These are phyloP conservation scores for Phytopythium ostracodes DNA, from an alignment of 352 stramenopile species.

Conservation along the genomic window DNA sequence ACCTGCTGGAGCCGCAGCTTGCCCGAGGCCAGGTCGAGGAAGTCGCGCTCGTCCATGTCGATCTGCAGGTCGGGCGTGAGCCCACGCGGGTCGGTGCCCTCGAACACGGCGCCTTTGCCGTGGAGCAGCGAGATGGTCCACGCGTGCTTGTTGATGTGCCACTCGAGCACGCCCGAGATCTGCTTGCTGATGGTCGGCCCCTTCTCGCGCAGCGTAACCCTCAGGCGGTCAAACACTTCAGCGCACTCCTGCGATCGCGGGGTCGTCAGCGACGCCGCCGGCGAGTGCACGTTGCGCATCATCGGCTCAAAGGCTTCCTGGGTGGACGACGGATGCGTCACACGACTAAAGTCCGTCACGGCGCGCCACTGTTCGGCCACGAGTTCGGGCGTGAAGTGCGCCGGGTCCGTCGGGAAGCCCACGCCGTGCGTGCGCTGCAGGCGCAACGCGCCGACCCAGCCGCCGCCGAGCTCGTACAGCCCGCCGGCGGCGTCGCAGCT, in stretches of 20 bases:
- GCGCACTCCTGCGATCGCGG: slow-evolving; percentile 47
- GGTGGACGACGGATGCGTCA: slow-evolving; percentile 63
- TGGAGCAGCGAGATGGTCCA: slow-evolving; percentile 62
- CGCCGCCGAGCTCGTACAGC: slow-evolving; percentile 61
- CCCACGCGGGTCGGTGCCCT: slow-evolving; percentile 39
- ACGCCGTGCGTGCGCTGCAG: slow-evolving; percentile 67
- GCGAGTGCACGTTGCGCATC: slow-evolving; percentile 59
- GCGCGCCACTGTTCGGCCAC: slow-evolving; percentile 68
- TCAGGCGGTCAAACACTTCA: slow-evolving; percentile 54
- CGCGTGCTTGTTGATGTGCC: slow-evolving; percentile 67
- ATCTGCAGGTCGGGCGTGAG: slow-evolving; percentile 55
- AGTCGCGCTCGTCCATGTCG: slow-evolving; percentile 64
- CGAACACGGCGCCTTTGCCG: slow-evolving; percentile 38
- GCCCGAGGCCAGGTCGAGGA: slow-evolving; percentile 54
- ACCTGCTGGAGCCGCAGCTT: slow-evolving; percentile 57
- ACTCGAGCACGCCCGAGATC: slow-evolving; percentile 59
- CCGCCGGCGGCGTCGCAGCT: slow-evolving; percentile 48
- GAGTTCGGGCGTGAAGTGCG: slow-evolving; percentile 54
- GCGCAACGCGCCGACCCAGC: slow-evolving; percentile 62
- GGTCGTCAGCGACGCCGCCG: slow-evolving; percentile 51
- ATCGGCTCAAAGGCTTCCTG: slow-evolving; percentile 76
- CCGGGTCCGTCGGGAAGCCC: slow-evolving; percentile 53
- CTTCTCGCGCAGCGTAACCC: slow-evolving; percentile 35
- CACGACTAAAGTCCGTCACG: slow-evolving; percentile 56
- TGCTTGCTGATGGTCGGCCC: slow-evolving; percentile 43